Evolutionary conservation across 352 stramenopile genomes (phyloP).

Genomic region (Globisporangium middletonii): DNA sequence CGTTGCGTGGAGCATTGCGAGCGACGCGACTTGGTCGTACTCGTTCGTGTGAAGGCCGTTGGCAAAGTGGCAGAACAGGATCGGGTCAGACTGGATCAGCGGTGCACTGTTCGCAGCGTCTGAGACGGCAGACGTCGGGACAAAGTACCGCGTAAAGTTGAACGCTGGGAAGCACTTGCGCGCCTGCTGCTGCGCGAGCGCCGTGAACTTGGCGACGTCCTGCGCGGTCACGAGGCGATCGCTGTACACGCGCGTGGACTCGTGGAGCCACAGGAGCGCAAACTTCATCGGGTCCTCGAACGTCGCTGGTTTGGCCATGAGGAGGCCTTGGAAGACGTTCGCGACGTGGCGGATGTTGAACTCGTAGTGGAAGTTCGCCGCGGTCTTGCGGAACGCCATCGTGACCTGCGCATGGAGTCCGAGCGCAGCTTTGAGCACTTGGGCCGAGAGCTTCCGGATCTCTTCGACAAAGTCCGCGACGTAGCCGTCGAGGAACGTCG

Average conservation of each 20-base stretch:
- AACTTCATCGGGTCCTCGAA: slow-evolving; percentile 90
- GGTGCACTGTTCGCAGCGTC: slow-evolving; percentile 8
- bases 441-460: slow-evolving; percentile 79
- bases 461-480: slow-evolving; percentile 92
- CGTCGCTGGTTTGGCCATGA: slow-evolving; percentile 81
- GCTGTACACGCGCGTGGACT: slow-evolving; percentile 93
- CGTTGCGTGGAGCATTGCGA: slow-evolving; percentile 49
- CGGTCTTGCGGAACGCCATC: slow-evolving; percentile 88
- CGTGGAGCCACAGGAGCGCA: slow-evolving; percentile 94
- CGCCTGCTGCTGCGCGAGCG: slow-evolving; percentile 83
- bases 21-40: slow-evolving; percentile 89
- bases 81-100: slow-evolving; percentile 52
- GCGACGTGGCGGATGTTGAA: slow-evolving; percentile 95
- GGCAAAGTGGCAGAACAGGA: slow-evolving; percentile 93
- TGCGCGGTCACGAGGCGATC: slow-evolving; percentile 87
- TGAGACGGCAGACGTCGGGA: slow-evolving; percentile 24
- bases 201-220: slow-evolving; percentile 87
- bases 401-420: slow-evolving; percentile 85
- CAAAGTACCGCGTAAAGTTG: slow-evolving; percentile 89
- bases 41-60: slow-evolving; percentile 81
- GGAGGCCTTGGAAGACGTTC: slow-evolving; percentile 93
- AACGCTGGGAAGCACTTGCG: slow-evolving; percentile 92
- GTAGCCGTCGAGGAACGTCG: slow-evolving; percentile 94
- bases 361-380: slow-evolving; percentile 96
- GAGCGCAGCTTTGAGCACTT: slow-evolving; percentile 86